Evolutionary conservation across 768 basidiomycete species (phyloP), one percentile per base, ranked within the genome.

Genomic region (Obba rivulosa): DNA sequence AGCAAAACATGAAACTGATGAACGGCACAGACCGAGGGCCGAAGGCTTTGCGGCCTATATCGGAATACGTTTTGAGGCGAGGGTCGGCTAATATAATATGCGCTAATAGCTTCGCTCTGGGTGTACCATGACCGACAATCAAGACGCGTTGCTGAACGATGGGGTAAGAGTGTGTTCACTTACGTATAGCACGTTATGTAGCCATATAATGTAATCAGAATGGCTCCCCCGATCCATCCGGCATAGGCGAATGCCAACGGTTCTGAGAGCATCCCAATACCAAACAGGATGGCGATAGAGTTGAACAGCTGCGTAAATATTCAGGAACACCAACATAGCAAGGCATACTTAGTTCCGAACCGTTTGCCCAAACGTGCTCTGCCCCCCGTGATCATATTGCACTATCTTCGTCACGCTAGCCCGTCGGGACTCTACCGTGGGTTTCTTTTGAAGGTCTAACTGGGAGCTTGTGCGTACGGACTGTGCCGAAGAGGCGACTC

Each of bases 181-280:
- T 59, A 93, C 91, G 91, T 93, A 65, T 96, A 90, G 61, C 91
- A 95, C 8, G 92, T 85, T 16, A 94, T 65, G 50, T 77, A 74
- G 0, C 86, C 91, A 57, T 92, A 93, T 45, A 79, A 77, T 10
- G 89, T 61, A 49, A 95, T 79, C 14, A 97, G 70, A 21, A 76
- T 7, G 1, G 83, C 84, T 1, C 95, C 94, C 34, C 75, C 70
- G 16, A 85, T 67, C 94, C 94, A 97, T 3, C 94, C 95, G 2
- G 91, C 80, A 58, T 90, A 91, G 1, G 92, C 81, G 58, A 96
- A 95, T 0, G 94, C 94, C 21, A 96, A 73, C 0, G 92, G 91
- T 61, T 91, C 84, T 11, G 90, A 90, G 16, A 94, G 75, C 74
- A 95, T 84, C 3, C 92, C 92, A 53, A 94, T 85, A 5, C 92